phyloP scores from a whole-genome alignment of 2,329 filamentous ascomycete species.

The Neonectria magnoliae region DNA sequence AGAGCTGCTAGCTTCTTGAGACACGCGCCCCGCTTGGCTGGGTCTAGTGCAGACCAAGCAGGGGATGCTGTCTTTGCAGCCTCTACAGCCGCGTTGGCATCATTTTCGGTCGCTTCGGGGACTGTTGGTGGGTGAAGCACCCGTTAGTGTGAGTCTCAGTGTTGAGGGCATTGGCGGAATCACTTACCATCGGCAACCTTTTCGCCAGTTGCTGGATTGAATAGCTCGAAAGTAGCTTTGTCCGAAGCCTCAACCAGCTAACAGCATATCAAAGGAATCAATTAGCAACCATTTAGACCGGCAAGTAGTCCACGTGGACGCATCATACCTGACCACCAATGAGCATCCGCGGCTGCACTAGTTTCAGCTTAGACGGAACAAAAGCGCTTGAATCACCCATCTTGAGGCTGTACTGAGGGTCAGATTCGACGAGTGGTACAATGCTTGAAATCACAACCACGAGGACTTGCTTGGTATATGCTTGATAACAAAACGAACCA shows the following conservation, averaged over 20 bases:
- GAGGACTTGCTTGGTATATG: background rate
- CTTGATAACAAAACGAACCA: background rate
- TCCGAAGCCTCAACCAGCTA: constrained; percentile 35
- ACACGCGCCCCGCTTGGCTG: constrained; percentile 51
- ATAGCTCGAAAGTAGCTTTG: constrained; percentile 31
- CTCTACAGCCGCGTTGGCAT: constrained; percentile 59
- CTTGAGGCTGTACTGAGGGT: background rate
- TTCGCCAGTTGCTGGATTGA: constrained; percentile 30
- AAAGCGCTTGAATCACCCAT: background rate
- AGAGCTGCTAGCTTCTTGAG: constrained; percentile 58
- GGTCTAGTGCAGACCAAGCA: constrained; percentile 54
- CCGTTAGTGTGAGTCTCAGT: accelerated
- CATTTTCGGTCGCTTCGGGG: constrained; percentile 55
- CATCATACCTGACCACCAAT: constrained; percentile 31
- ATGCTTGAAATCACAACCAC: background rate
- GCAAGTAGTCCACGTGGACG: background rate
- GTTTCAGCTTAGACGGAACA: background rate
- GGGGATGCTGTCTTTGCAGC: constrained; percentile 60
- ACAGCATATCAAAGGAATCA: background rate
- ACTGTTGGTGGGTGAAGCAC: background rate
- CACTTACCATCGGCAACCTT: constrained; percentile 28
- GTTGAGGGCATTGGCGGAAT: too few relatives aligned
- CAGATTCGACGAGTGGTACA: background rate
- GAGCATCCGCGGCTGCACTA: constrained; percentile 25
- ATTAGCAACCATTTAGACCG: background rate